Percentiles rank a stretch among this genome's conserved stretches.
phyloP scores from a whole-genome alignment of 345 rosid species.

The Syzygium oleosum region DNA sequence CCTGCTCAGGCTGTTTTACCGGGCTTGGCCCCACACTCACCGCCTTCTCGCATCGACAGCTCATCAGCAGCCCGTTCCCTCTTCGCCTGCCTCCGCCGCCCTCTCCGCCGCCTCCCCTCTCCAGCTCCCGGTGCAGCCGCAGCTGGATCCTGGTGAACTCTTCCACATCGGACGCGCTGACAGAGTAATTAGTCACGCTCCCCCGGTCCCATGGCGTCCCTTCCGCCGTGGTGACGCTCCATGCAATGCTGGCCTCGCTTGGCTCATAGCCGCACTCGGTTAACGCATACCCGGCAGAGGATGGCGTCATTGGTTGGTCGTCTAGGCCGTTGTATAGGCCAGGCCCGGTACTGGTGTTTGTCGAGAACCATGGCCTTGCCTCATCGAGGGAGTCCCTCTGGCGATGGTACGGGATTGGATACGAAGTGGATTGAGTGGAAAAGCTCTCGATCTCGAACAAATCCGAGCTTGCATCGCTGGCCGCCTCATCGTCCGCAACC shows the following conservation, averaged over 20 bases:
- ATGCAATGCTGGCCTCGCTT: constrained; percentile 81
- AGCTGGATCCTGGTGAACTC: constrained; percentile 16
- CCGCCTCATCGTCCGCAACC: constrained; percentile 38
- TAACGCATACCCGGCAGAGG: constrained; percentile 6
- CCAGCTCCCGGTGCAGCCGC: constrained; percentile 5
- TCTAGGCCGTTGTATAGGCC: constrained; percentile 8
- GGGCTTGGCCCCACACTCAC: constrained; percentile 64
- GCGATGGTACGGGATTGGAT: constrained; percentile 14
- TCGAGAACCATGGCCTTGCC: constrained; percentile 16
- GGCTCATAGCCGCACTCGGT: constrained; percentile 65
- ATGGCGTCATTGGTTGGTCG: constrained; percentile 5
- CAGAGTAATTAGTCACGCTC: constrained; percentile 37
- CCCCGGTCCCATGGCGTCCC: constrained; percentile 24
- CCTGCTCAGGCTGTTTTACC: constrained; percentile 12
- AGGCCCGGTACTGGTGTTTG: not conserved
- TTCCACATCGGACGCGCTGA: constrained; percentile 35
- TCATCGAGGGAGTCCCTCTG: constrained; percentile 63
- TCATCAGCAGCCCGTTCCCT: constrained; percentile 40
- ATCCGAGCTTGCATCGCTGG: constrained; percentile 92
- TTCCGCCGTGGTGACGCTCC: constrained; percentile 90
- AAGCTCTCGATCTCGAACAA: constrained; percentile 95
- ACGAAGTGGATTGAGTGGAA: constrained; percentile 44
- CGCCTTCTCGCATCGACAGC: constrained; percentile 76
- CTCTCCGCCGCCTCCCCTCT: constrained; percentile 6
- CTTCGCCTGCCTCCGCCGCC: constrained; percentile 12